Evolutionary conservation across 768 basidiomycete species (phyloP).

Genomic region (Trametes gibbosa): DNA sequence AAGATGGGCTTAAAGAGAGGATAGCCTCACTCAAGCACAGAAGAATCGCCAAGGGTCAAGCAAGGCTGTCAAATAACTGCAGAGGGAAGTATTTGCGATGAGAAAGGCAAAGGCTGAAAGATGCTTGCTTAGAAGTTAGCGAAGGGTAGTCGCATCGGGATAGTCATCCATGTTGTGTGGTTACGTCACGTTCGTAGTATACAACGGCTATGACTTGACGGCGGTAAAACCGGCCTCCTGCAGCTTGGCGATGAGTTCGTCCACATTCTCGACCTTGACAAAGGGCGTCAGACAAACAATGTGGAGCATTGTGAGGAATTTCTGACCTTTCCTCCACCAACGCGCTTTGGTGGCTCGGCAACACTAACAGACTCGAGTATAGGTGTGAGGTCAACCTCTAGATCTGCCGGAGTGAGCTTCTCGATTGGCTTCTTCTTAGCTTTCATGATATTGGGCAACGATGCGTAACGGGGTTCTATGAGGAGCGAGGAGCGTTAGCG

Average conservation of each 20-base stretch:
- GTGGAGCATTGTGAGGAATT: background rate
- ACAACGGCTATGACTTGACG: slow-evolving; percentile 19
- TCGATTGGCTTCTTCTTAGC: slow-evolving; percentile 99
- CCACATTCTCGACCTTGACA: slow-evolving; percentile 71
- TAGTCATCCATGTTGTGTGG: background rate
- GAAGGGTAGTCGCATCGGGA: too few species aligned
- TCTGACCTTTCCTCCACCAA: slow-evolving; percentile 85
- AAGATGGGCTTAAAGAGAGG: too few species aligned
- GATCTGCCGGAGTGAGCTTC: slow-evolving; percentile 73
- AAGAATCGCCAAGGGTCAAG: too few species aligned
- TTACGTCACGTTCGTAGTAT: background rate
- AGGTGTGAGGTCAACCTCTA: slow-evolving; percentile 82
- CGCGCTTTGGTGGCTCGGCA: slow-evolving; percentile 83
- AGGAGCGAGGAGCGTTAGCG: slow-evolving; percentile 3
- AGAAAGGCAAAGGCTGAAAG: too few species aligned
- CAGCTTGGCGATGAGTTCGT: slow-evolving; percentile 84
- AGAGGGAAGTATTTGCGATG: too few species aligned
- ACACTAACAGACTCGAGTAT: slow-evolving; percentile 85
- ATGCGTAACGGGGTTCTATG: slow-evolving; percentile 92
- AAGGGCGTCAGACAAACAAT: background rate
- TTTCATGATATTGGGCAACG: slow-evolving; percentile 97
- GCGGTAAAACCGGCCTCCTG: slow-evolving; percentile 73
- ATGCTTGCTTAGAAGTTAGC: too few species aligned
- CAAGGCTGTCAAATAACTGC: too few species aligned
- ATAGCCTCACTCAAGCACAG: too few species aligned